Conservation (phyloP, 2,329 filamentous ascomycete species). For the Emmonsia crescens region DNA sequence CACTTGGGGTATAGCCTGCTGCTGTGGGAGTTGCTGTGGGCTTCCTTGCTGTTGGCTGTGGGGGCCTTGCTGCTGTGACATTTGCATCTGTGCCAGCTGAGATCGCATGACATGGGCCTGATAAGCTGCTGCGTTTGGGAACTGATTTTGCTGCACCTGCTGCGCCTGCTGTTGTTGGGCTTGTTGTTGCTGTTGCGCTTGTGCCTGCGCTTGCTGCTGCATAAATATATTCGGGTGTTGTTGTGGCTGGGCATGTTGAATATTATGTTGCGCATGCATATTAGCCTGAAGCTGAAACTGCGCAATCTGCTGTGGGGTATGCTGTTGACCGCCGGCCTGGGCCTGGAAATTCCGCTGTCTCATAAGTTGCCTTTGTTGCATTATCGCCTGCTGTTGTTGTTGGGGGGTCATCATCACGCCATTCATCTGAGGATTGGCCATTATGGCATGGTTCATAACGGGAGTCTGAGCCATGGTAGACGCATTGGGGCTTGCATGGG, state of each 20-base stretch:
- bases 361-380: constrained; percentile 25
- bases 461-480: constrained; percentile 34
- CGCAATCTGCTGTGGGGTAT: constrained; percentile 32
- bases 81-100: constrained; percentile 30
- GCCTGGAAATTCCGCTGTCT: background rate
- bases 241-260: constrained; percentile 26
- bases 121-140: constrained; percentile 22
- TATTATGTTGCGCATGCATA: constrained; percentile 38
- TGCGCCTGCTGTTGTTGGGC: constrained; percentile 21
- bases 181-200: constrained; percentile 19
- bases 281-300: constrained; percentile 35
- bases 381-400: constrained; percentile 29
- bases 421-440: constrained; percentile 30
- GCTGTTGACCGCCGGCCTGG: constrained; percentile 20
- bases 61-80: constrained; percentile 23
- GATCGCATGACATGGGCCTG: constrained; percentile 29
- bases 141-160: constrained; percentile 15
- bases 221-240: constrained; percentile 16
- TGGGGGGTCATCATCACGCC: constrained; percentile 29
- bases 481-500: constrained; percentile 35
- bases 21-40: constrained; percentile 25
- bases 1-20: constrained; percentile 30
- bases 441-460: constrained; percentile 35
- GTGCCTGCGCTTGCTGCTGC: constrained; percentile 15
- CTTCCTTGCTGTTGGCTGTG: constrained; percentile 22